Base-by-base conservation (phyloP, 768 basidiomycete species). In the Gymnopilus dilepis region DNA sequence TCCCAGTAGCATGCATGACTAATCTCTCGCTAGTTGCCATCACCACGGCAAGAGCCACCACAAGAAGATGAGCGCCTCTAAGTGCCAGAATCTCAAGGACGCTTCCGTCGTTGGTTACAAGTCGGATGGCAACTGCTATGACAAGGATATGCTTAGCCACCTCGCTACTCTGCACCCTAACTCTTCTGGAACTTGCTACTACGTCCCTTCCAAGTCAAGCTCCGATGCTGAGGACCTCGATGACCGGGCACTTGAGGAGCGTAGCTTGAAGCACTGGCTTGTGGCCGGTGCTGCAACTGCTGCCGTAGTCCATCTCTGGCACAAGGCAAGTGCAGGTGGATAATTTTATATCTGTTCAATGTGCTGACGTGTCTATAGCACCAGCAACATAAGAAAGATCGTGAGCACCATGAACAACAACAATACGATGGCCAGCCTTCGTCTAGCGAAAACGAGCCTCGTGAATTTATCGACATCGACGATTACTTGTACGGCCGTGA, bases 31-130 rank as follows among this genome's bases (percentile, higher is more conserved):
- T 7, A 50, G 47, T 4, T 50, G 47, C 47, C 47, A 50, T 17
- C 47, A n/a, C n/a, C 47, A 50, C 19, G 47, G 47, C 17, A 50
- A 50, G 30, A 50, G 47, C 47, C 47, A 50, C 0, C 47, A 50
- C 28, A 50, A 50, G 47, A 50, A 50, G 22, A 31, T 31, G 30
- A 26, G 26, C 6, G 15, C 47, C 8, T 9, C 47, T 8, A 31
- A 50, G 28, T 50, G 47, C 28, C 28, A 50, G 26, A 50, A 50
- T 28, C 28, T 50, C 17, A 50, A 50, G 15, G 28, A 28, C 17
- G 47, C 47, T 31, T 30, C 47, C 4, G 28, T 50, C 28, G 47
- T 50, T 1, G 47, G 47, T 30, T 50, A 50, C n/a, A 50, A 50
- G 28, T 26, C 47, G 28, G 47, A 50, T 15, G 47, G 47, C 26